These are phyloP conservation scores for Vitis cinerea DNA, from an alignment of 164 flowering plant genomes.

Conservation along the genomic window DNA sequence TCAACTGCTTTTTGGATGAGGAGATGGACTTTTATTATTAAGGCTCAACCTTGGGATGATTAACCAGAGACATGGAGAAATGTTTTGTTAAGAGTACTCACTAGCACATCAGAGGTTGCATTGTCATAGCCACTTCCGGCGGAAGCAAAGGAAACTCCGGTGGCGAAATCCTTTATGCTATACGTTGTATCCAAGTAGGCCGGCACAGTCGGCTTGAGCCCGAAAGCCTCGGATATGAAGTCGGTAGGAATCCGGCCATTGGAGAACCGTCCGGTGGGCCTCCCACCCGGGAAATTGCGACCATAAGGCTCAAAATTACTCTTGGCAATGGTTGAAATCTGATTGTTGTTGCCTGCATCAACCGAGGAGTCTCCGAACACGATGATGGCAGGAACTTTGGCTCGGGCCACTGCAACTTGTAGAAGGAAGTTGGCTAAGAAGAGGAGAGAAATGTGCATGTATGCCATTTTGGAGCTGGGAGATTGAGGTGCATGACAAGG, in stretches of 20 bases:
- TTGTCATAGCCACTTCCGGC: conserved; percentile 60
- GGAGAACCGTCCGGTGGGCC: conserved; percentile 51
- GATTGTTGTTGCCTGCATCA: conserved; percentile 62
- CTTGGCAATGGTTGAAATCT: conserved; percentile 38
- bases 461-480: neutral
- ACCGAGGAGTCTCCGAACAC: conserved; percentile 67
- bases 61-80: too few relatives aligned
- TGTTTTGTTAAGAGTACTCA: conserved; percentile 15
- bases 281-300: conserved; percentile 38
- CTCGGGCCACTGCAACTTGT: neutral
- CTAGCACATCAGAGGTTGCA: conserved; percentile 51
- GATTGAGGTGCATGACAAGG: neutral
- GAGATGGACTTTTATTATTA: too few relatives aligned
- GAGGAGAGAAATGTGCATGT: neutral
- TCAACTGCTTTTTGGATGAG: too few relatives aligned
- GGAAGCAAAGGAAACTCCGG: conserved; percentile 57
- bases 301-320: conserved; percentile 61
- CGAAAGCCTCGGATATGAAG: conserved; percentile 48
- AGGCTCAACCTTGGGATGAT: too few relatives aligned
- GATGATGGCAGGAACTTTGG: conserved; percentile 49
- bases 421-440: conserved; percentile 3
- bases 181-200: conserved; percentile 52
- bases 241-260: conserved; percentile 52
- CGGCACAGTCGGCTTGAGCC: conserved; percentile 38
- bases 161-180: conserved; percentile 48